Conservation (phyloP, 345 rosid species). For the Eucalyptus erythrocorys region DNA sequence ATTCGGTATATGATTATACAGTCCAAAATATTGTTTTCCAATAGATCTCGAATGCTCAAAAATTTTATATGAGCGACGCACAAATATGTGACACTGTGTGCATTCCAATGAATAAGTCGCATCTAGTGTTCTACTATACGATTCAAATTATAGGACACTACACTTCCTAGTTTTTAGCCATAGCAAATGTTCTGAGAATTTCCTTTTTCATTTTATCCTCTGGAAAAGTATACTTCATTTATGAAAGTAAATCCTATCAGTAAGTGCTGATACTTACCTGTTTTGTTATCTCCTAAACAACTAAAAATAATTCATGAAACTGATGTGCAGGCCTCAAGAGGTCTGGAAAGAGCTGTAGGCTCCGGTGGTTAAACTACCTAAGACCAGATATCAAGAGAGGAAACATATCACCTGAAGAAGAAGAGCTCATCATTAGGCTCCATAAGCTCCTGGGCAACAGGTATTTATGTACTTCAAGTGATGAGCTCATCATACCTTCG, state of each 20-base stretch:
- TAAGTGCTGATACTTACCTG: not conserved
- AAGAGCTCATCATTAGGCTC: conserved; percentile 8
- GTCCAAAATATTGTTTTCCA: not conserved
- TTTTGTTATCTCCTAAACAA: not conserved
- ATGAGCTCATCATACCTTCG: not conserved
- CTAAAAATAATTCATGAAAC: not conserved
- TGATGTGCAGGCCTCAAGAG: not conserved
- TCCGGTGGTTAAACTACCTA: conserved; percentile 5
- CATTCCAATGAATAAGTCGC: not conserved
- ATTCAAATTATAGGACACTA: not conserved
- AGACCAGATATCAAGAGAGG: conserved; percentile 7
- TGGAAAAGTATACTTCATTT: not conserved
- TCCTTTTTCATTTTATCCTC: not conserved
- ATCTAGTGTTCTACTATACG: not conserved
- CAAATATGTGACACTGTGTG: not conserved
- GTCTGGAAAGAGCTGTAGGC: conserved; percentile 6
- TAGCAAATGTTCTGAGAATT: not conserved
- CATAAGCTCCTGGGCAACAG: conserved; percentile 6
- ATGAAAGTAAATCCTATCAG: not conserved
- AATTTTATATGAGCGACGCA: not conserved
- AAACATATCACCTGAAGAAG: conserved; percentile 3
- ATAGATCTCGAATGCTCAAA: not conserved
- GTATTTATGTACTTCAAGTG: not conserved
- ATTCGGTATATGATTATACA: not conserved
- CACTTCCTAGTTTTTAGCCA: not conserved